These are phyloP conservation scores for Dryas drummondii DNA, from an alignment of 306 rosid species.

Conservation along the genomic window DNA sequence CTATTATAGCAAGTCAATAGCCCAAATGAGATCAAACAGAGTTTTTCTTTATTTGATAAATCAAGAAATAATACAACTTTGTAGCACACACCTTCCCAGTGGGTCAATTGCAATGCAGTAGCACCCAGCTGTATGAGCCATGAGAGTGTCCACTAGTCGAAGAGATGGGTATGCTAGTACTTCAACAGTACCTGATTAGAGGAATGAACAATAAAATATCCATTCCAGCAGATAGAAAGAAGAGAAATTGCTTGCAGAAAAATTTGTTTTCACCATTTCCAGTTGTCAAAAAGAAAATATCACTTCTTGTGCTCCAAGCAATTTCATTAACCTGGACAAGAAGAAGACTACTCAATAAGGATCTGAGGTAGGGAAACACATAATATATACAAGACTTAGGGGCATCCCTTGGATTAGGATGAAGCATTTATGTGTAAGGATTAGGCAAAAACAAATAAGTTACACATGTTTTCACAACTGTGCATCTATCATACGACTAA, in stretches of 20 bases:
- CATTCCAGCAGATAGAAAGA: background rate
- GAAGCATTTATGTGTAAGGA: conserved; percentile 3
- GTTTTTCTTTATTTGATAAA: background rate
- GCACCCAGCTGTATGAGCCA: conserved; percentile 99
- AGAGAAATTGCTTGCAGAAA: background rate
- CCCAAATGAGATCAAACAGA: background rate
- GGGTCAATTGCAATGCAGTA: conserved; percentile 98
- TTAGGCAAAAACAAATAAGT: background rate
- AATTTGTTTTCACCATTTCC: conserved; percentile 72
- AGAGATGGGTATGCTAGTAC: conserved; percentile 91
- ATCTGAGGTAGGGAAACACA: conserved; percentile 9
- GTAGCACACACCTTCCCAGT: conserved; percentile 68
- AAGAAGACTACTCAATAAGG: conserved; percentile 3
- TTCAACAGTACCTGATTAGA: conserved; percentile 76
- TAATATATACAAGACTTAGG: background rate
- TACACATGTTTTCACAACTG: background rate
- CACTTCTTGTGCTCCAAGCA: conserved; percentile 96
- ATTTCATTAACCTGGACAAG: conserved; percentile 82
- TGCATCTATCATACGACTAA: background rate
- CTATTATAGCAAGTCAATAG: background rate
- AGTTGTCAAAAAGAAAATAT: conserved; percentile 85
- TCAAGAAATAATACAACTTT: conserved; percentile 19
- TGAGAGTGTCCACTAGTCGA: conserved; percentile 75
- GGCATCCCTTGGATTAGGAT: conserved; percentile 5
- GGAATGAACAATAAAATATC: conserved; percentile 11